Percentiles rank a stretch among this genome's conserved stretches.
These are phyloP conservation scores for Mycosarcoma maydis DNA, from an alignment of 1,284 basidiomycete genomes.

Conservation along the genomic window DNA sequence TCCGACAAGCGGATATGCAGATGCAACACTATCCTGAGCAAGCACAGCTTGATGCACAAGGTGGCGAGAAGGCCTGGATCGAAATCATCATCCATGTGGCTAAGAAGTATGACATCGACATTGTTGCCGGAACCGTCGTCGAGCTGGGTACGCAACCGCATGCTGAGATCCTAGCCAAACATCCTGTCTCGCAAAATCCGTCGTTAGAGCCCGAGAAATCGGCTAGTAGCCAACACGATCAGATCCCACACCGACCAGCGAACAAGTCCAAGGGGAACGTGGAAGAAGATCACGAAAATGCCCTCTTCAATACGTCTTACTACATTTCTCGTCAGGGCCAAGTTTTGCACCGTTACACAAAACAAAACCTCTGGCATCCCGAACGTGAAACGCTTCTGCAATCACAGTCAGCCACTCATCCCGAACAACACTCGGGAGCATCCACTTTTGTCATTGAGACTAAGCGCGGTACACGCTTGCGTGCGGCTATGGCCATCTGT, in stretches of 20 bases:
- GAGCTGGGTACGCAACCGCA: slow-evolving; percentile 47
- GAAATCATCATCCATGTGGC: slow-evolving; percentile 45
- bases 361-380: slow-evolving; percentile 64
- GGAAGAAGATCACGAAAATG: slow-evolving; percentile 12
- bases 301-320: slow-evolving; percentile 64
- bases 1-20: too few relatives aligned
- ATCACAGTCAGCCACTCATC: slow-evolving; percentile 49
- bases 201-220: background rate
- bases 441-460: slow-evolving; percentile 58
- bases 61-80: slow-evolving; percentile 51
- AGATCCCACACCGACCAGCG: slow-evolving; percentile 13
- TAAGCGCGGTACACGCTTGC: slow-evolving; percentile 47
- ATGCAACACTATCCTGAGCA: too few relatives aligned
- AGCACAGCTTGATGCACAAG: slow-evolving; percentile 21
- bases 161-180: slow-evolving; percentile 11
- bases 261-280: slow-evolving; percentile 1
- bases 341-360: slow-evolving; percentile 59
- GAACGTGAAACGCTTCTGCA: slow-evolving; percentile 53
- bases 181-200: slow-evolving; percentile 20
- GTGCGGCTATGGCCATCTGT: slow-evolving; percentile 60
- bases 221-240: slow-evolving; percentile 3
- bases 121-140: slow-evolving; percentile 64
- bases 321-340: slow-evolving; percentile 52
- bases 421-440: slow-evolving; percentile 32
- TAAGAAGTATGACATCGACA: slow-evolving; percentile 52